Conservation (phyloP, 495 filamentous ascomycete genomes). For the Penicillium verhagenii region DNA sequence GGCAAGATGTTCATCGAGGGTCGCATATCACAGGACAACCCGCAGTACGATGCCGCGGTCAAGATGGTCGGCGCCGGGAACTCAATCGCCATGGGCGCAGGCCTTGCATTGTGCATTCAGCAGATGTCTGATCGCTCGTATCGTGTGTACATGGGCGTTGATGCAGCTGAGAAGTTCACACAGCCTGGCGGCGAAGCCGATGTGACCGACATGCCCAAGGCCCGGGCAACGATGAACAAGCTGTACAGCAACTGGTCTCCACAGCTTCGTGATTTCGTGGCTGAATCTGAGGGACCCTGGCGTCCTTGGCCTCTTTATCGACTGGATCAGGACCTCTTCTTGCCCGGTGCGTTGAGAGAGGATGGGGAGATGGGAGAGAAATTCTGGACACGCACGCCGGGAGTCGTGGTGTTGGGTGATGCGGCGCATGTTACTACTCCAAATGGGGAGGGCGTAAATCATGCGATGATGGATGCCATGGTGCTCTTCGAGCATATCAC, state of each 20-base stretch:
- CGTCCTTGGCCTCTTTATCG: slow-evolving; percentile 16
- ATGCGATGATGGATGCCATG: slow-evolving; percentile 16
- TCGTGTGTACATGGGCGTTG: slow-evolving; percentile 20
- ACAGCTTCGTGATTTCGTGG: slow-evolving; percentile 12
- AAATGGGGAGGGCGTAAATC: slow-evolving; percentile 16
- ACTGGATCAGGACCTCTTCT: slow-evolving; percentile 6
- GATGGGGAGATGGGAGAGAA: neutral
- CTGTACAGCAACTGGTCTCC: slow-evolving; percentile 8
- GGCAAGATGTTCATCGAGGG: slow-evolving; percentile 22
- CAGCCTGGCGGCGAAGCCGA: slow-evolving; percentile 13
- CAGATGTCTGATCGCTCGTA: slow-evolving; percentile 19
- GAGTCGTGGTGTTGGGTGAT: slow-evolving; percentile 12
- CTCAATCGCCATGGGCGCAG: slow-evolving; percentile 9
- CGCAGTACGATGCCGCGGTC: slow-evolving; percentile 11
- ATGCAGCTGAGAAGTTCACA: slow-evolving; percentile 2
- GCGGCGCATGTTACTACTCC: slow-evolving; percentile 13
- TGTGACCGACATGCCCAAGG: slow-evolving; percentile 10
- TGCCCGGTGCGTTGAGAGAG: neutral
- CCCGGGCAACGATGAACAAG: slow-evolving; percentile 5
- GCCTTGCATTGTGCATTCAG: slow-evolving; percentile 9
- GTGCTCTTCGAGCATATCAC: slow-evolving; percentile 15
- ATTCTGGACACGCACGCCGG: slow-evolving; percentile 6
- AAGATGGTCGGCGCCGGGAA: slow-evolving; percentile 19
- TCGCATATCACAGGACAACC: slow-evolving; percentile 12
- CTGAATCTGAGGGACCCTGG: slow-evolving; percentile 10